A percentile compares a stretch with the other conserved stretches of the same genome.
These are phyloP conservation scores for Pyrenopolyporus hunteri DNA, from an alignment of 495 filamentous ascomycete species.

Conservation along the genomic window DNA sequence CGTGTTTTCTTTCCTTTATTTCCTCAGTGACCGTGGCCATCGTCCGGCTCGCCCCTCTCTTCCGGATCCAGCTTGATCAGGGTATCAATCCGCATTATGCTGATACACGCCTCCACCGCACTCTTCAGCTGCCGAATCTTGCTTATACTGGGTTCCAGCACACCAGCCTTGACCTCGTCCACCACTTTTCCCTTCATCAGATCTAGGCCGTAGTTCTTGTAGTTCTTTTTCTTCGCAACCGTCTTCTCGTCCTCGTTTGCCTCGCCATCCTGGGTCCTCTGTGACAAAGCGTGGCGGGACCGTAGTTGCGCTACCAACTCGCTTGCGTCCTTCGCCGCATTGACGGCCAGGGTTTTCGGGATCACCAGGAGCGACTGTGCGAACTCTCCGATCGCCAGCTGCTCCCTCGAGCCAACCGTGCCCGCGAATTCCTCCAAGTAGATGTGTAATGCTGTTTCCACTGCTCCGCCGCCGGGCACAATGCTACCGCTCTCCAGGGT, in stretches of 20 bases:
- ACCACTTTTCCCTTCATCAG: constrained; percentile 87
- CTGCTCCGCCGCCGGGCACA: constrained; percentile 93
- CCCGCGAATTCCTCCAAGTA: constrained; percentile 99
- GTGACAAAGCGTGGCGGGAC: constrained; percentile 90
- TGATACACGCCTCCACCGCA: constrained; percentile 97
- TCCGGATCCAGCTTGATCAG: constrained; percentile 98
- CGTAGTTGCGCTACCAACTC: constrained; percentile 96
- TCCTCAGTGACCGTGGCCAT: constrained; percentile 71
- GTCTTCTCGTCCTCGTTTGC: constrained; percentile 85
- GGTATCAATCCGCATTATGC: constrained; percentile 99
- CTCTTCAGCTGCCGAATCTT: constrained; percentile 98
- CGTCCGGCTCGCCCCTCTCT: constrained; percentile 75
- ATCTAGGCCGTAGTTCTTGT: constrained; percentile 98
- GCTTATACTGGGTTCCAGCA: constrained; percentile 96
- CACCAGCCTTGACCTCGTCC: constrained; percentile 92
- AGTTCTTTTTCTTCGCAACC: constrained; percentile 89
- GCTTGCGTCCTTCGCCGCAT: constrained; percentile 93
- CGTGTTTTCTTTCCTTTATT: constrained; percentile 26
- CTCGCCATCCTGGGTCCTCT: constrained; percentile 83
- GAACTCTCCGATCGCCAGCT: constrained; percentile 97
- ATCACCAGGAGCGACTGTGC: constrained; percentile 92
- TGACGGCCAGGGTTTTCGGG: constrained; percentile 95
- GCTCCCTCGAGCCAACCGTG: constrained; percentile 94
- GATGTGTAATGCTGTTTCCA: constrained; percentile 98
- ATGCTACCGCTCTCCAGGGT: constrained; percentile 96